These are phyloP conservation scores for Elaeis oleifera DNA, from an alignment of 202 grass and related monocot species.

Conservation along the genomic window DNA sequence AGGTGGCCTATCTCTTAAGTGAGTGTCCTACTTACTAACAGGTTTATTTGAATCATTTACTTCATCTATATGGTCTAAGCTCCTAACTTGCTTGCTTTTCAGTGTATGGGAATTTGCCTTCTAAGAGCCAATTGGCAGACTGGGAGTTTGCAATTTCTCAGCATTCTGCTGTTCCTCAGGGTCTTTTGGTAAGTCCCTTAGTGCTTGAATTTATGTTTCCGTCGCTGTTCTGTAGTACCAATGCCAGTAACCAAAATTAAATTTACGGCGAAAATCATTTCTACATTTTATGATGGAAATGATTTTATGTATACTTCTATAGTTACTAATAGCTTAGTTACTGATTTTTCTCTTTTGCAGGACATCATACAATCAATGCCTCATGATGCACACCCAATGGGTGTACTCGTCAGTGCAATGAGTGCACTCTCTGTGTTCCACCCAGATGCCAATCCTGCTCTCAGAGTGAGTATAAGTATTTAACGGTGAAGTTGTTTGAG, in stretches of 20 bases:
- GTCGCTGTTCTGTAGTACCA: too few relatives aligned
- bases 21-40: constrained; percentile 15
- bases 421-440: constrained; percentile 95
- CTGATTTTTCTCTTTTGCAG: constrained; percentile 31
- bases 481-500: too few relatives aligned
- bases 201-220: not conserved
- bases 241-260: too few relatives aligned
- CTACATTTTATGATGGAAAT: not conserved
- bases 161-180: constrained; percentile 90
- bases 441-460: constrained; percentile 96
- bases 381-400: constrained; percentile 98
- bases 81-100: not conserved
- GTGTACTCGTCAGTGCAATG: constrained; percentile 92
- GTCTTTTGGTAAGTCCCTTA: constrained; percentile 55
- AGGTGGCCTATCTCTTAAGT: constrained; percentile 85
- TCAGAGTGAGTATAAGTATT: constrained; percentile 49
- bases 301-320: not conserved
- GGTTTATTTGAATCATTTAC: not conserved
- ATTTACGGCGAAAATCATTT: not conserved
- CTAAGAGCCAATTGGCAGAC: constrained; percentile 47
- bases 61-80: constrained; percentile 1
- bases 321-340: not conserved
- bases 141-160: constrained; percentile 96
- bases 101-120: constrained; percentile 93
- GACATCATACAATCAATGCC: constrained; percentile 97